Base-by-base conservation (phyloP, 805 yeast species). In the Myxozyma kluyveri region DNA sequence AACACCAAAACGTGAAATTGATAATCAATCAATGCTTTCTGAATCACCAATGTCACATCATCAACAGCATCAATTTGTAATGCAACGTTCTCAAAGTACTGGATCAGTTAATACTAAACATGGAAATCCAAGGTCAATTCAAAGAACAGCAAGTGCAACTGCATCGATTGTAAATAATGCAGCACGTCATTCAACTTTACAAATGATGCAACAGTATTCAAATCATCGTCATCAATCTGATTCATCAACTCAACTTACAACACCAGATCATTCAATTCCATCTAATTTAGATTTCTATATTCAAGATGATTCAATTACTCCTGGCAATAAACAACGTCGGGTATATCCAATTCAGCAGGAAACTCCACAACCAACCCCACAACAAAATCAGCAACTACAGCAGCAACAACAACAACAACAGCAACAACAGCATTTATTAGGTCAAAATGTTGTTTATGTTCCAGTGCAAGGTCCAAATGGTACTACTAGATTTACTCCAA, bases 401-500 rank as follows among this genome's bases (percentile, higher is more conserved):
- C 42, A 39, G 42, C 42, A 39, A 21, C 5, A 14, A 18, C 42
- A 39, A n/a, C 42, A 39, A 7, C 42, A 39, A 18, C 40, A 36
- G 18, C 12, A 7, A 17, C 40, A 10, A 22, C 40, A 36, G 35
- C 35, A 31, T 10, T n/a, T n/a, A n/a, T n/a, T n/a, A n/a, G n/a
- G n/a, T n/a, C 33, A 29, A 14, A 14, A 9, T 9, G 33, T 29
- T 9, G 14, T 29, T 9, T 29, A 29, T 14, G 14, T 29, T 9
- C 14, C 33, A 9, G 14, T 29, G 33, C 33, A 29, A 14, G 33
- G 12, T 29, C 33, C 33, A 29, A 29, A 9, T 14, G 33, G 12
- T 29, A 14, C 14, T 29, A 9, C 9, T 9, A 9, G 14, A 14
- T 29, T 29, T 29, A 21, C 38, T 18, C 6, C n/a, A 33, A 41